Conservation (phyloP, 306 rosid species). For the Quercus mongolica region DNA sequence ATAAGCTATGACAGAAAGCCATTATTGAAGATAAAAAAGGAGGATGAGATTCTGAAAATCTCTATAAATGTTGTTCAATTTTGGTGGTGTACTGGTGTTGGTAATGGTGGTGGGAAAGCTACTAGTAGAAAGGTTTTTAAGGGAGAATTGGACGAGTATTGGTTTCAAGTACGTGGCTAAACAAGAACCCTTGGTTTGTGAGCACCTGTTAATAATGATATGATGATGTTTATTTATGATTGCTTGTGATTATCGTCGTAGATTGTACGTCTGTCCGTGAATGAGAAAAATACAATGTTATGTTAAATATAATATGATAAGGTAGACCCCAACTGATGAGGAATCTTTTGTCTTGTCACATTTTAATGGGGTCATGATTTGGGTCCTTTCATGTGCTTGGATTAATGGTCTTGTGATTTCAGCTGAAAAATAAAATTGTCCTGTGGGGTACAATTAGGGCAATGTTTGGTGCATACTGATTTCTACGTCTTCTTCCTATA, state of each 20-base stretch:
- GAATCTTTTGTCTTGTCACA: background rate
- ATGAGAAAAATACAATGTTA: background rate
- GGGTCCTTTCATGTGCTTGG: background rate
- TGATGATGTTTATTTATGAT: background rate
- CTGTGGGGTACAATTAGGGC: background rate
- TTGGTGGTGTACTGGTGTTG: background rate
- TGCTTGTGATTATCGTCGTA: background rate
- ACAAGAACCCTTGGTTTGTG: background rate
- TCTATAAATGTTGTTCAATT: too few species aligned
- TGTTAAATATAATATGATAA: background rate
- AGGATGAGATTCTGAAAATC: background rate
- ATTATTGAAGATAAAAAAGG: conserved; percentile 9
- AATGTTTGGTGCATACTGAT: background rate
- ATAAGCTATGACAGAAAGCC: conserved; percentile 28
- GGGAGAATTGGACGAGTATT: background rate
- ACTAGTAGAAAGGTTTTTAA: background rate
- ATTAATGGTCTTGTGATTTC: background rate
- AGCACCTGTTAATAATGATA: background rate
- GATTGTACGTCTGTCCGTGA: background rate
- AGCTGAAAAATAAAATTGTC: background rate
- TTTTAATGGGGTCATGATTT: background rate
- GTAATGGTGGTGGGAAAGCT: background rate
- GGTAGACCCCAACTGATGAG: background rate
- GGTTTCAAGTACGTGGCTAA: background rate
- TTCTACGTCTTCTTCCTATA: background rate